phyloP scores from a whole-genome alignment of 768 basidiomycete genomes.

The Leucocoprinus sp. region DNA sequence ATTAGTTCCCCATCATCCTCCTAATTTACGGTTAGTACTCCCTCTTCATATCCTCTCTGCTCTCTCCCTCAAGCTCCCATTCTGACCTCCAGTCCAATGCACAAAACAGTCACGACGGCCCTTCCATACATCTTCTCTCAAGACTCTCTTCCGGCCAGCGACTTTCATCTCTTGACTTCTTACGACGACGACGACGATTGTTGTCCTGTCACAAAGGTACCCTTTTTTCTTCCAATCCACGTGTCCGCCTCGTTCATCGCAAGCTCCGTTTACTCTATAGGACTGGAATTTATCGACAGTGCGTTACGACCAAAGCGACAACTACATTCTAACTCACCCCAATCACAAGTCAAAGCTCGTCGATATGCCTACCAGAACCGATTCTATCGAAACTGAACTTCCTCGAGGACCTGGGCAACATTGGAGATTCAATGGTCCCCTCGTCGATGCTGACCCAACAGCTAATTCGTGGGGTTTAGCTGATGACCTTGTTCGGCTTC shows the following conservation, averaged over 20 bases:
- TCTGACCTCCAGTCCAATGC: constrained; percentile 51
- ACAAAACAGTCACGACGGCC: constrained; percentile 52
- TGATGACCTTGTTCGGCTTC: constrained; percentile 65
- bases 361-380: constrained; percentile 42
- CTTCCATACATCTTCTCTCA: constrained; percentile 16
- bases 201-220: constrained; percentile 8
- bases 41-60: constrained; percentile 14
- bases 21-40: constrained; percentile 37
- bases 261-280: constrained; percentile 22
- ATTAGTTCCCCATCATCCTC: constrained; percentile 15
- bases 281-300: constrained; percentile 37
- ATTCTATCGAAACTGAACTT: constrained; percentile 31
- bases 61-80: constrained; percentile 20
- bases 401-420: constrained; percentile 35
- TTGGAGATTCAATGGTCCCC: constrained; percentile 62
- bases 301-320: constrained; percentile 21
- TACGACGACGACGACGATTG: constrained; percentile 2
- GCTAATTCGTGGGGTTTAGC: constrained; percentile 62
- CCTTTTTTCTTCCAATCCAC: constrained; percentile 3
- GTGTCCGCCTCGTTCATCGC: constrained; percentile 13
- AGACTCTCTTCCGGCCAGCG: constrained; percentile 9
- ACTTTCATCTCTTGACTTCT: constrained; percentile 4
- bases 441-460: constrained; percentile 46
- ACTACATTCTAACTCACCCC: constrained; percentile 26
- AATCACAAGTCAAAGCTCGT: constrained; percentile 1